phyloP scores from a whole-genome alignment of 805 yeast genomes.

The Yamadazyma sp. region DNA sequence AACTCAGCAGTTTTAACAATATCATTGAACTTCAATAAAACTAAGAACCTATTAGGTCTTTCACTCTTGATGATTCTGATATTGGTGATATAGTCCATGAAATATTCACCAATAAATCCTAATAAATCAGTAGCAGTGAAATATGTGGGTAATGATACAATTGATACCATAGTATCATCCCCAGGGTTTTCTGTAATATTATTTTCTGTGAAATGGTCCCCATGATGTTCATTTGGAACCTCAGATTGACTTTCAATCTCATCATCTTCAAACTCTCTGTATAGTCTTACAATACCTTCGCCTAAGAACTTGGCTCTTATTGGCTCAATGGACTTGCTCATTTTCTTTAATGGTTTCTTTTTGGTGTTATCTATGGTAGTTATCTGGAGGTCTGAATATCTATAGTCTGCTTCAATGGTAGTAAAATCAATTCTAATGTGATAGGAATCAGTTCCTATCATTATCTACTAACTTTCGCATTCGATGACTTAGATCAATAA shows the following conservation, averaged over 20 bases:
- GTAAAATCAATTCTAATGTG: conserved; percentile 30
- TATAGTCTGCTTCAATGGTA: conserved; percentile 19
- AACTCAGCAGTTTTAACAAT: conserved; percentile 58
- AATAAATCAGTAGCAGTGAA: conserved; percentile 80
- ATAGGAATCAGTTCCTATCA: conserved; percentile 43
- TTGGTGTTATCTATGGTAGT: conserved; percentile 23
- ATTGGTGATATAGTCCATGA: conserved; percentile 58
- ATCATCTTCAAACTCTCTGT: conserved; percentile 45
- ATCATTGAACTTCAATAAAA: conserved; percentile 68
- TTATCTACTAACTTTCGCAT: conserved; percentile 7
- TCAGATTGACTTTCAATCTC: conserved; percentile 1
- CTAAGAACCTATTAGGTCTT: conserved; percentile 68
- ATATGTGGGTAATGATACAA: conserved; percentile 84
- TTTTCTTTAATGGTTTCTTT: conserved; percentile 12
- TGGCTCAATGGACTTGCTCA: conserved; percentile 39
- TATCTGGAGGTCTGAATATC: conserved; percentile 28
- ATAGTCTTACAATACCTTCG: conserved; percentile 69
- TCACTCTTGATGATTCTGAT: conserved; percentile 68
- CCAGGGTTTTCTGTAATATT: conserved; percentile 23
- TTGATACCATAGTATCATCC: conserved; percentile 69
- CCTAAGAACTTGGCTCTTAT: conserved; percentile 66
- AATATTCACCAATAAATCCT: conserved; percentile 71
- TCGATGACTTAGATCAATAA: no score
- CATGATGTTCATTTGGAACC: no score
- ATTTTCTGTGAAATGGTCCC: conserved; percentile 8